Evolutionary conservation across 2,329 filamentous ascomycete species (phyloP).

Genomic region (Ascocoryne sarcoides): DNA sequence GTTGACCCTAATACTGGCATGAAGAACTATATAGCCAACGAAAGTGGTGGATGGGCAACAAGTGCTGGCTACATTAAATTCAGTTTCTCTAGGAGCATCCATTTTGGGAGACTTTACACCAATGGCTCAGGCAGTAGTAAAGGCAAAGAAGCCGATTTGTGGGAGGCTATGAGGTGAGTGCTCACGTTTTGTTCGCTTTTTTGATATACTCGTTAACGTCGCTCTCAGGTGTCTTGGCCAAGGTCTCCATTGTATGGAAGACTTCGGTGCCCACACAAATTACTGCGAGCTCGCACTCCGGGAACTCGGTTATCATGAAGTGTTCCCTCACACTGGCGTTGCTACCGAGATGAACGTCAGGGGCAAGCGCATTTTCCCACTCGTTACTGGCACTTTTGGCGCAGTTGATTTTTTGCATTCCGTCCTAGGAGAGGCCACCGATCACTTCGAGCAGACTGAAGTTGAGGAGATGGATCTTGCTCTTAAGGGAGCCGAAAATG

Average conservation of each 20-base stretch:
- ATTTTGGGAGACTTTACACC: constrained; percentile 69
- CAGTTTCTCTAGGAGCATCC: constrained; percentile 65
- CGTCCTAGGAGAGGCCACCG: constrained; percentile 62
- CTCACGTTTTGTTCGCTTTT: not conserved
- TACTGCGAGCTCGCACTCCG: constrained; percentile 71
- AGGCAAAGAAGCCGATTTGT: constrained; percentile 69
- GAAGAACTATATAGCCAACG: constrained; percentile 99
- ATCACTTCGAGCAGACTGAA: constrained; percentile 79
- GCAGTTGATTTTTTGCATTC: constrained; percentile 80
- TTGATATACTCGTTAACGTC: not conserved
- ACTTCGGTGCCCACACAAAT: constrained; percentile 75
- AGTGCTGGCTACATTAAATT: constrained; percentile 76
- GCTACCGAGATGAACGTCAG: constrained; percentile 55
- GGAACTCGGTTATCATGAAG: constrained; percentile 58
- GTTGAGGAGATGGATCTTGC: constrained; percentile 72
- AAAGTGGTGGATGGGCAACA: constrained; percentile 78
- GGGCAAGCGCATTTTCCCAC: constrained; percentile 60
- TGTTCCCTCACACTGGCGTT: constrained; percentile 68
- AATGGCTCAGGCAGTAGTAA: constrained; percentile 47
- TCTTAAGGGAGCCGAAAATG: constrained; percentile 56
- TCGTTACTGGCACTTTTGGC: constrained; percentile 70
- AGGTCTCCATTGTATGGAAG: constrained; percentile 48
- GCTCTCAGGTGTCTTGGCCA: constrained; percentile 39
- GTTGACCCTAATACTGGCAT: constrained; percentile 76
- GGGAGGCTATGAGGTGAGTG: constrained; percentile 56